Evolutionary conservation across 1,284 basidiomycete species (phyloP).

Genomic region (Apiotrichum gamsii): DNA sequence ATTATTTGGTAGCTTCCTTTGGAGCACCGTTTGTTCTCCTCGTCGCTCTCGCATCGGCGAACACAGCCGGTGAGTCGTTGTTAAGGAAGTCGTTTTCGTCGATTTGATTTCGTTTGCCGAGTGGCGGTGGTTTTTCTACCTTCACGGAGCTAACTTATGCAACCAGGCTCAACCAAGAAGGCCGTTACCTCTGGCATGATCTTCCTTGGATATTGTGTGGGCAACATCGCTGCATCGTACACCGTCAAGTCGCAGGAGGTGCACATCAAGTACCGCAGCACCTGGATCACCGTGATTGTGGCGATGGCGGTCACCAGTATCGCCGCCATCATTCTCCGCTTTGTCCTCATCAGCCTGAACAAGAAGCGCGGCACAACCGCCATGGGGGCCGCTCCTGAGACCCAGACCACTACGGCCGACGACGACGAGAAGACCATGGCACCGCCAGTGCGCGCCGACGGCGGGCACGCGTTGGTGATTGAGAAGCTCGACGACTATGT

Average conservation of each 20-base stretch:
- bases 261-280: conserved; percentile 47
- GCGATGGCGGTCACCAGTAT: conserved; percentile 38
- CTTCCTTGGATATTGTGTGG: conserved; percentile 48
- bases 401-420: too few relatives aligned
- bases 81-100: too few relatives aligned
- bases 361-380: conserved; percentile 18
- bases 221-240: conserved; percentile 46
- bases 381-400: too few relatives aligned
- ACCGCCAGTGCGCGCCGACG: conserved; percentile 2
- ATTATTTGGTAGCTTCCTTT: conserved; percentile 47
- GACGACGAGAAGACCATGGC: conserved; percentile 6
- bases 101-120: too few relatives aligned
- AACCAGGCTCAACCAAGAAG: conserved; percentile 48
- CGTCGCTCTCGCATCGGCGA: conserved; percentile 48
- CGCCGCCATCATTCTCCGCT: conserved; percentile 37
- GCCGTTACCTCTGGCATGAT: conserved; percentile 45
- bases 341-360: conserved; percentile 42
- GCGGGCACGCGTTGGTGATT: neutral
- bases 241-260: conserved; percentile 37
- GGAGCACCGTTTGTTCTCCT: conserved; percentile 51
- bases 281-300: conserved; percentile 50
- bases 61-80: conserved; percentile 43
- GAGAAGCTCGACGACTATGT: conserved; percentile 13
- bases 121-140: too few relatives aligned
- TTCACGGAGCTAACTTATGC: too few relatives aligned